phyloP scores from a whole-genome alignment of 2,329 filamentous ascomycete genomes.

The Neopestalotiopsis sp. region DNA sequence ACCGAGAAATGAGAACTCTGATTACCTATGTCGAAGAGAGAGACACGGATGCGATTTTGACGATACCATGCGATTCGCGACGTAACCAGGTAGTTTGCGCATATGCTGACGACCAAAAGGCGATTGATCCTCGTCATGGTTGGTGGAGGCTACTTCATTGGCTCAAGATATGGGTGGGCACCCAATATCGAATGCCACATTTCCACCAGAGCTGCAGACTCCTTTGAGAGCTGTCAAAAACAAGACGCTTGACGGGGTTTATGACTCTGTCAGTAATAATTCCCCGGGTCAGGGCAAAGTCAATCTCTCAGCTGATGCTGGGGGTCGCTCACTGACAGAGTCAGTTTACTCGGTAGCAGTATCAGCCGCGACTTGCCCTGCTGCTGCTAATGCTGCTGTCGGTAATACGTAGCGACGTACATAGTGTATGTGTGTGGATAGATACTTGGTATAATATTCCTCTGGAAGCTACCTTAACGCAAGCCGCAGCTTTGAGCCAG shows the following conservation, averaged over 20 bases:
- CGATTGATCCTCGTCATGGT: no score
- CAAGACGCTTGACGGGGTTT: not conserved
- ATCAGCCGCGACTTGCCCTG: no score
- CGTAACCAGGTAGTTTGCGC: no score
- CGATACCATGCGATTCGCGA: no score
- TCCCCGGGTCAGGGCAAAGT: not conserved
- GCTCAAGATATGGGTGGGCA: no score
- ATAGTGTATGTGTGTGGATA: not conserved
- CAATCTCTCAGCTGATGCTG: not conserved
- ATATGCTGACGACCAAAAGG: no score
- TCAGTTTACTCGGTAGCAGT: not conserved
- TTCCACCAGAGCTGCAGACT: not conserved
- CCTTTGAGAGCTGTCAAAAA: not conserved
- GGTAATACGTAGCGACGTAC: no score
- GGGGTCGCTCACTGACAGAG: not conserved
- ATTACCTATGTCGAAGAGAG: no score
- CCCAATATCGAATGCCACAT: no score
- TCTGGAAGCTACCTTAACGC: not conserved
- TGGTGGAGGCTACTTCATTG: no score
- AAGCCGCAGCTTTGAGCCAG: not conserved
- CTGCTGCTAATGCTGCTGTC: no score
- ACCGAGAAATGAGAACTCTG: not conserved
- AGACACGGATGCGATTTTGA: not conserved
- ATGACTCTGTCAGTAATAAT: not conserved
- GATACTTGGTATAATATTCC: not conserved